These are phyloP conservation scores for Trifolium subterraneum DNA, from an alignment of 306 rosid species.

Conservation along the genomic window DNA sequence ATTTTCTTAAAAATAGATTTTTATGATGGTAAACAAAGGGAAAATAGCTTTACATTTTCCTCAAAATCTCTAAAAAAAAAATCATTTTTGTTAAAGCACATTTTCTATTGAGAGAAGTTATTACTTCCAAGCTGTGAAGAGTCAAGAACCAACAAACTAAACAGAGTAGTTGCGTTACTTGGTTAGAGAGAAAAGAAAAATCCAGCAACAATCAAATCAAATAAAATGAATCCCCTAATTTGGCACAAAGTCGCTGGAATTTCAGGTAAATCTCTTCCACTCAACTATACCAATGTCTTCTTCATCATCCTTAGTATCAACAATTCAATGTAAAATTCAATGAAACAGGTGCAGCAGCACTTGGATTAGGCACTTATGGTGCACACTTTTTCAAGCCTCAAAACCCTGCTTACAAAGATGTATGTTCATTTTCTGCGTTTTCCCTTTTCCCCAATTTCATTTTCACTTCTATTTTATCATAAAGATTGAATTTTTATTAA, in stretches of 20 bases:
- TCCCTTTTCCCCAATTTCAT: neutral
- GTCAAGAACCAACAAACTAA: too few relatives aligned
- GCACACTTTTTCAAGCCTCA: conserved; percentile 88
- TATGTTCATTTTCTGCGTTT: conserved; percentile 7
- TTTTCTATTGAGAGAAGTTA: too few relatives aligned
- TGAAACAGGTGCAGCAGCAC: conserved; percentile 81
- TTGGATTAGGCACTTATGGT: conserved; percentile 91
- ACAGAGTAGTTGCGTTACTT: too few relatives aligned
- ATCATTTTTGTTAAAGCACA: too few relatives aligned
- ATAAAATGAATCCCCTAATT: conserved; percentile 62
- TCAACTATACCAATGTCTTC: neutral
- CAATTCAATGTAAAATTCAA: neutral
- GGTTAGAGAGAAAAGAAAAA: too few relatives aligned
- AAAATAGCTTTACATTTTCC: too few relatives aligned
- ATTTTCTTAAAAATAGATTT: too few relatives aligned
- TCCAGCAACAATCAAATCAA: too few relatives aligned
- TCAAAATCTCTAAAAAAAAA: too few relatives aligned
- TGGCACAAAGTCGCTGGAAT: conserved; percentile 95
- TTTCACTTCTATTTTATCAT: conserved; percentile 32
- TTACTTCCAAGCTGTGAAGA: too few relatives aligned
- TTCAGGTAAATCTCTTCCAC: conserved; percentile 58
- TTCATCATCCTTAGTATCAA: neutral
- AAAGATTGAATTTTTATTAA: conserved; percentile 9
- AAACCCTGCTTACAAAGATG: conserved; percentile 79
- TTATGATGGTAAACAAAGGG: too few relatives aligned